These are phyloP conservation scores for Tulasnella sp. DNA, from an alignment of 768 basidiomycete species.

Conservation along the genomic window DNA sequence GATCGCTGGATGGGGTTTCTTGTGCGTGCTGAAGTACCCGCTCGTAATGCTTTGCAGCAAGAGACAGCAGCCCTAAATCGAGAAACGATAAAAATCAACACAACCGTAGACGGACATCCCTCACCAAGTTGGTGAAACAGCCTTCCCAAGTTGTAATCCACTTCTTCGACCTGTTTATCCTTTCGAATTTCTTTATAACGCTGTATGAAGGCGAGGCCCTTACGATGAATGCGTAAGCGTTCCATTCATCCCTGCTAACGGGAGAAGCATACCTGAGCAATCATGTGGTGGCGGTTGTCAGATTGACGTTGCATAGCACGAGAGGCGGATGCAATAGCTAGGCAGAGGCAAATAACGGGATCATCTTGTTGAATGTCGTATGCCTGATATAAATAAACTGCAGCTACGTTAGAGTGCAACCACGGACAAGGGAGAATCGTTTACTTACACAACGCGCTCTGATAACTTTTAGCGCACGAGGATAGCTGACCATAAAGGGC, in stretches of 20 bases:
- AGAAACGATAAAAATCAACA: conserved; percentile 10
- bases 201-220: conserved; percentile 82
- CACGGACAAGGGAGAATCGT: too few relatives aligned
- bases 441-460: conserved; percentile 80
- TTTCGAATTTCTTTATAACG: conserved; percentile 68
- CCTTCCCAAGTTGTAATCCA: conserved; percentile 90
- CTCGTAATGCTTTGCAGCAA: conserved; percentile 83
- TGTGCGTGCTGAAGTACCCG: conserved; percentile 63
- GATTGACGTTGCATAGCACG: conserved; percentile 90
- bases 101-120: conserved; percentile 28
- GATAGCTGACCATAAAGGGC: conserved; percentile 79
- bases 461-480: conserved; percentile 79
- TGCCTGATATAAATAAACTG: conserved; percentile 86
- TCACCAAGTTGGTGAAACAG: conserved; percentile 89
- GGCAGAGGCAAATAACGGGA: conserved; percentile 75
- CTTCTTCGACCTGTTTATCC: conserved; percentile 55
- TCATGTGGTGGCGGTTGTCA: conserved; percentile 87
- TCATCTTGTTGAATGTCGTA: conserved; percentile 81
- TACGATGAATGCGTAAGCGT: not conserved
- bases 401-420: not conserved
- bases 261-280: conserved; percentile 56
- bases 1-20: conserved; percentile 27
- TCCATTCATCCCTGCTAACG: not conserved
- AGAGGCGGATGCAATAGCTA: conserved; percentile 82
- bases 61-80: conserved; percentile 63